Evolutionary conservation across 202 grass and related monocot species (phyloP), one percentile per base, ranked within the genome.

Genomic region (Alloteropsis angusta): DNA sequence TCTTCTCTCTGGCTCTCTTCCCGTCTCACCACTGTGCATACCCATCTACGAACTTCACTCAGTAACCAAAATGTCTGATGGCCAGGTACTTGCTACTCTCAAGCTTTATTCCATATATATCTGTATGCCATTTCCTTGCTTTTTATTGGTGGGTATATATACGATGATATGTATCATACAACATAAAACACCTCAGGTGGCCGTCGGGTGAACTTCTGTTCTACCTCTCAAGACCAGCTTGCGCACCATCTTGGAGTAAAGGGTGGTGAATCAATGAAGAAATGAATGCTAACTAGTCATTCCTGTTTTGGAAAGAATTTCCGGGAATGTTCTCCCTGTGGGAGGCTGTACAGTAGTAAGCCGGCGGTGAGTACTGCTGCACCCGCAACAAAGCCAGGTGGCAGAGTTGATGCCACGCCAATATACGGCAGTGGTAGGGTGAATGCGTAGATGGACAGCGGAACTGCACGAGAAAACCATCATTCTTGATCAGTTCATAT

Each of bases 391-490:
- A 99, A 99, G 7, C 96, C 96, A 8, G 84, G 71, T 34, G 96
- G 96, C 28, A 99, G 90, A 38, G 92, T 74, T 18, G 96, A 91
- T 7, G 96, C 73, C 70, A 85, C 85, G 28, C 85, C 92, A 11
- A 99, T 99, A 70, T 99, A 99, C 0, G 96, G 96, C 82, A 96
- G 56, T 23, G 96, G 92, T 59, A 99, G 79, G 41, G 96, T 99
- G 79, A 96, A 99, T 15, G 92, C 96, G 13, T 99, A 99, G 88
- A 99, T 99, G 26, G 96, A 89, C 75, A 99, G 57, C 0, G 96
- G 92, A 86, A 99, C 96, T 98, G 89, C 86, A 90, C 41, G 21
- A 82, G 70, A 79, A 80, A 82, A 43, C 45, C 19, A 75, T 63
- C 16, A 62, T 63, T 23, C 84, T 21, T 71, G 6, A 74, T 60